A percentile compares a stretch with the other conserved stretches of the same genome.
phyloP scores from a whole-genome alignment of 306 rosid species.

The Neltuma alba region DNA sequence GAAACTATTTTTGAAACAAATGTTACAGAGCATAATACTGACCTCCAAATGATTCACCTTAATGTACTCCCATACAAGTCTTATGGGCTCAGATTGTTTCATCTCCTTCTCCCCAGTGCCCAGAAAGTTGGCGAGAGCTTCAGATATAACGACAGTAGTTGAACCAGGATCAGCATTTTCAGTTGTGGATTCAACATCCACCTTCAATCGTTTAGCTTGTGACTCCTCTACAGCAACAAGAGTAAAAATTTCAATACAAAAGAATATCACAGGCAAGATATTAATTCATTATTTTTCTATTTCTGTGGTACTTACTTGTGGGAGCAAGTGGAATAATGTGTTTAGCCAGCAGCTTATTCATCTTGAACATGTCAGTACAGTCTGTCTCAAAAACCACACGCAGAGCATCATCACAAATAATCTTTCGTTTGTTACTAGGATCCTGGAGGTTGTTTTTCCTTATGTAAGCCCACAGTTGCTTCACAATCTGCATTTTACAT shows the following conservation, averaged over 20 bases:
- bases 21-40: conserved; percentile 11
- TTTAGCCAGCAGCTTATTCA: conserved; percentile 84
- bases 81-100: conserved; percentile 68
- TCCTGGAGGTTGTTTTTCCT: conserved; percentile 91
- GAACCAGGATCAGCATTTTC: conserved; percentile 51
- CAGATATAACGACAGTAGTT: conserved; percentile 62
- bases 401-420: conserved; percentile 79
- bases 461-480: conserved; percentile 94
- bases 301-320: conserved; percentile 50
- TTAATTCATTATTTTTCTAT: neutral
- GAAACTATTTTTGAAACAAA: neutral
- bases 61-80: conserved; percentile 78
- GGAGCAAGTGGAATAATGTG: conserved; percentile 82
- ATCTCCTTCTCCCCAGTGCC: conserved; percentile 69
- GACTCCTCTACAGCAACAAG: conserved; percentile 52
- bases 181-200: conserved; percentile 51
- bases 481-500: conserved; percentile 67
- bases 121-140: conserved; percentile 74
- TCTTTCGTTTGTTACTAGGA: conserved; percentile 87
- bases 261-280: neutral
- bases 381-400: conserved; percentile 85
- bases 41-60: conserved; percentile 77
- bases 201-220: conserved; percentile 64
- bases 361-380: conserved; percentile 92
- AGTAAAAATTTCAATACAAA: conserved; percentile 2